A percentile compares a stretch with the other conserved stretches of the same genome.
Conservation (phyloP, 2,329 filamentous ascomycete genomes). For the Orbilia javanica region DNA sequence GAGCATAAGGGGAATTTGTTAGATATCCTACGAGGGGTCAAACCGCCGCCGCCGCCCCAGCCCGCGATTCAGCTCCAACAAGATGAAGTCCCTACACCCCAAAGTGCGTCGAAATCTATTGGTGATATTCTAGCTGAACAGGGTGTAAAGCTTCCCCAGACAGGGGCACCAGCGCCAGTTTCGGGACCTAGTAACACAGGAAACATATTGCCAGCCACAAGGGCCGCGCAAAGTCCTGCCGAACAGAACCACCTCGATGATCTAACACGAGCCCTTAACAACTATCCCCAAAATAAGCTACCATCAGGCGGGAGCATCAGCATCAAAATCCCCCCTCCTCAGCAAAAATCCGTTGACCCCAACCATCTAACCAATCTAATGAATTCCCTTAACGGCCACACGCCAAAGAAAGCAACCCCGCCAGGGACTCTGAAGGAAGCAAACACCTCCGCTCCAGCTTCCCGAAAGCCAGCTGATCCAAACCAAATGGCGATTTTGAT, state of each 20-base stretch:
- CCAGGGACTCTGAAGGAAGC: constrained; percentile 24
- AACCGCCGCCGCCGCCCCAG: constrained; percentile 51
- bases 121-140: constrained; percentile 38
- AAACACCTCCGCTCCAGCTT: not conserved
- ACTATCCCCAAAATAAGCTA: constrained; percentile 25
- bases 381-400: constrained; percentile 18
- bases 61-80: constrained; percentile 51
- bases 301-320: constrained; percentile 35
- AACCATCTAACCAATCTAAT: constrained; percentile 39
- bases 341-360: constrained; percentile 28
- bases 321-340: constrained; percentile 5
- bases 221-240: not conserved
- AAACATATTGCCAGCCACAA: constrained; percentile 27
- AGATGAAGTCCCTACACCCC: constrained; percentile 14
- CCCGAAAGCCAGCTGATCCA: constrained; percentile 27
- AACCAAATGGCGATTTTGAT: constrained; percentile 43
- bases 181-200: not conserved
- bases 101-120: constrained; percentile 24
- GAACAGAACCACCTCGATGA: constrained; percentile 27
- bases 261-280: constrained; percentile 14
- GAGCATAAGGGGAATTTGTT: constrained; percentile 60
- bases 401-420: constrained; percentile 42
- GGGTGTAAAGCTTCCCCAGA: constrained; percentile 38
- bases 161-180: not conserved
- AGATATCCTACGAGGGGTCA: constrained; percentile 61